Evolutionary conservation across 2,329 filamentous ascomycete species (phyloP), one percentile per base, ranked within the genome.

Genomic region (Xylariaceae sp.): DNA sequence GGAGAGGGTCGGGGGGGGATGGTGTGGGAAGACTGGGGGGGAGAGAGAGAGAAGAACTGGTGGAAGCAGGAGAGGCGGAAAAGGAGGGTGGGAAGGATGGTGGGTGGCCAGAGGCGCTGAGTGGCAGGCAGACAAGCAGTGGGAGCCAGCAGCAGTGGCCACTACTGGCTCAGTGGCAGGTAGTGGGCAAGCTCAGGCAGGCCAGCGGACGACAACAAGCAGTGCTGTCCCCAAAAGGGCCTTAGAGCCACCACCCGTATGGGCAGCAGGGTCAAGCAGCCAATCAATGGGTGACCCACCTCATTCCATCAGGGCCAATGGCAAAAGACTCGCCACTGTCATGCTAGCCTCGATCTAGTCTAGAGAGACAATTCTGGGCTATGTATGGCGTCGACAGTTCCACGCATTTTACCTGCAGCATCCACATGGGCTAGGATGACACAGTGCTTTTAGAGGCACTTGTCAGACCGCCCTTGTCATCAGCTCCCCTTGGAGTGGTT

Each of bases 11-110:
- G 6, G 22, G 22, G 22, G 22, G 22, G 6, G 22, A 11, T 6
- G 6, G 6, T 6, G 22, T 6, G 22, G 22, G 22, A 6, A 11
- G 22, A 26, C 22, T 26, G 22, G 22, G 22, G 22, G 22, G 22
- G 22, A 26, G 22, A 26, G 22, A 26, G 37, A 42, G 28, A 41
- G 42, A 7, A 42, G 43, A 38, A 40, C 15, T 22, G 33, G 39
- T n/a, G 38, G 19, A 28, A 22, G 30, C 17, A 37, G 34, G 39
- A 42, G 34, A 26, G 28, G 18, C 37, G 37, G 19, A 37, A 32
- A 39, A 39, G 43, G 45, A 41, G 45, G 46, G 39, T 47, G 49
- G 41, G 28, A 39, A 39, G 43, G 45, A 41, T 42, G 46, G 39
- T 47, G 49, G 41, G 28, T 37, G 19, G 38, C 12, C 33, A 28